Evolutionary conservation across 306 rosid species (phyloP).

Genomic region (Cucumis melo): DNA sequence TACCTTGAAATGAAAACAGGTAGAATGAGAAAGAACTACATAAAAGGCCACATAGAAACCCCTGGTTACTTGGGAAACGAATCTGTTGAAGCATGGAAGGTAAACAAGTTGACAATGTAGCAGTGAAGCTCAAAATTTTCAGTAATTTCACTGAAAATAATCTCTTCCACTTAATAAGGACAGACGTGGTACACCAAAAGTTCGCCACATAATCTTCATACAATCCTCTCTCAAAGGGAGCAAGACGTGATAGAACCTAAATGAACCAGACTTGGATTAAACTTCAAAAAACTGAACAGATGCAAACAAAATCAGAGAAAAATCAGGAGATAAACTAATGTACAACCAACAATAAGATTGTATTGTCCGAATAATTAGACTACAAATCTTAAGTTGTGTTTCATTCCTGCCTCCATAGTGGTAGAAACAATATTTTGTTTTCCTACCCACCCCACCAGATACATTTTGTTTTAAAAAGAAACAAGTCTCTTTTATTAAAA

Average conservation of each 20-base stretch:
- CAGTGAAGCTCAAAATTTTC: slow-evolving; percentile 52
- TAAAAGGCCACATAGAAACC: slow-evolving; percentile 74
- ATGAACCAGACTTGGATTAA: background rate
- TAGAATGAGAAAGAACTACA: slow-evolving; percentile 77
- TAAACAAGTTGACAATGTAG: slow-evolving; percentile 56
- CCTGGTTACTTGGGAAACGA: slow-evolving; percentile 50
- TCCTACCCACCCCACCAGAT: background rate
- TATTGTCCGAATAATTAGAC: background rate
- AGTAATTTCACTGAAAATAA: slow-evolving; percentile 45
- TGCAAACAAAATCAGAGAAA: background rate
- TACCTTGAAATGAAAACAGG: slow-evolving; percentile 90
- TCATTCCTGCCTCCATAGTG: background rate
- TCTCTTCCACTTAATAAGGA: slow-evolving; percentile 84
- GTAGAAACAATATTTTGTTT: background rate
- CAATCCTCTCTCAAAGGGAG: slow-evolving; percentile 92
- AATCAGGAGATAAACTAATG: background rate
- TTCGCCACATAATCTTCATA: slow-evolving; percentile 92
- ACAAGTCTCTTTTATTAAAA: too few species aligned
- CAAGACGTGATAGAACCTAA: slow-evolving; percentile 75
- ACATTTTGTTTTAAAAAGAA: too few species aligned
- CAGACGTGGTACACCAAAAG: slow-evolving; percentile 88
- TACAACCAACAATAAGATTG: background rate
- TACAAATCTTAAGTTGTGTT: background rate
- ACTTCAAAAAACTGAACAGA: background rate
- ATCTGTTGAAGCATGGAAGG: slow-evolving; percentile 92